phyloP scores from a whole-genome alignment of 2,329 filamentous ascomycete genomes.

The Trichoderma atrobrunneum region DNA sequence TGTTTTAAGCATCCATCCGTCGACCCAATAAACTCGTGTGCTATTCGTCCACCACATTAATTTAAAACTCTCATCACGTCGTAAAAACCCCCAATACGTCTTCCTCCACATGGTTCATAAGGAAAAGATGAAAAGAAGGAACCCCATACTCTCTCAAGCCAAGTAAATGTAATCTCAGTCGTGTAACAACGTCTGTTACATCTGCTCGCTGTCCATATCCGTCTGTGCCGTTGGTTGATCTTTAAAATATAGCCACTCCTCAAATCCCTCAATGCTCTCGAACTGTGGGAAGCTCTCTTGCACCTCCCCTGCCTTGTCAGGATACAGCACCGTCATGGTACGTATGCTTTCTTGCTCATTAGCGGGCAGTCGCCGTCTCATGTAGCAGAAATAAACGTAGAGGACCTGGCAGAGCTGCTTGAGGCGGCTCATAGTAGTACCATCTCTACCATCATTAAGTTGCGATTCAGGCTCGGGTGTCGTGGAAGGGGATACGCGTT shows the following conservation, averaged over 20 bases:
- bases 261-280: constrained; percentile 11
- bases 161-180: not conserved
- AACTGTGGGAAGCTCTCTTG: constrained; percentile 14
- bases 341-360: not conserved
- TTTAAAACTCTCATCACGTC: not conserved
- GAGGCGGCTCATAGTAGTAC: not conserved
- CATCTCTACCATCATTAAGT: not conserved
- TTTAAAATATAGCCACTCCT: not conserved
- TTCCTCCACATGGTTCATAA: not conserved
- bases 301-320: not conserved
- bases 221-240: not conserved
- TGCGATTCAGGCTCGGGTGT: not conserved
- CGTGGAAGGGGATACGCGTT: not conserved
- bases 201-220: not conserved
- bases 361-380: not conserved
- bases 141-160: not conserved
- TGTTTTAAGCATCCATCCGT: not conserved
- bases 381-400: constrained; percentile 18
- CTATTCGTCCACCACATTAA: not conserved
- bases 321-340: not conserved
- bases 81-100: not conserved
- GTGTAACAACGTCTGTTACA: not conserved
- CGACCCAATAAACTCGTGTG: not conserved
- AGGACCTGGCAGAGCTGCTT: constrained; percentile 8
- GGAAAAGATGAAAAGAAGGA: not conserved